These are phyloP conservation scores for Fusarium temperatum DNA, from an alignment of 2,329 filamentous ascomycete genomes.

Conservation along the genomic window DNA sequence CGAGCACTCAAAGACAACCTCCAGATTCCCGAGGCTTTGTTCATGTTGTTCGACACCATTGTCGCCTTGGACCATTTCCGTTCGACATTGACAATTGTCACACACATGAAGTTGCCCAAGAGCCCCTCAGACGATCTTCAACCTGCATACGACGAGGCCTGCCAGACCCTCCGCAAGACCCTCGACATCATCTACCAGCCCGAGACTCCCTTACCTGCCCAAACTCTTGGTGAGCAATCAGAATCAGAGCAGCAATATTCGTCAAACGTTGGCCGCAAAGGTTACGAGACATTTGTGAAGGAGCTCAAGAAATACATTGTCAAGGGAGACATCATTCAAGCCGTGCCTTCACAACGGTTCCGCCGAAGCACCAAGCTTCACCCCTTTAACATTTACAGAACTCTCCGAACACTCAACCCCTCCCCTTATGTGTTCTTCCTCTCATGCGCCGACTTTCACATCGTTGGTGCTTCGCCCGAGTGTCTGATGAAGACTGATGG, in stretches of 20 bases:
- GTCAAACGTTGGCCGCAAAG: conserved; percentile 88
- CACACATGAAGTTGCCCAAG: conserved; percentile 79
- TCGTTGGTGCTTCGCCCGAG: conserved; percentile 94
- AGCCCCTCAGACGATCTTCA: conserved; percentile 60
- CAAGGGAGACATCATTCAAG: conserved; percentile 95
- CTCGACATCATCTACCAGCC: conserved; percentile 77
- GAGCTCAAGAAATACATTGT: conserved; percentile 89
- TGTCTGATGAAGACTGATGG: conserved; percentile 80
- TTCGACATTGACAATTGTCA: conserved; percentile 91
- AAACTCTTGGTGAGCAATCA: conserved; percentile 67
- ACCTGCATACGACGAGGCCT: conserved; percentile 58
- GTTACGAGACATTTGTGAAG: conserved; percentile 91
- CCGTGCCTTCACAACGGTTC: conserved; percentile 93
- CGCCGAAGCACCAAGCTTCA: conserved; percentile 89
- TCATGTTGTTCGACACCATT: conserved; percentile 97
- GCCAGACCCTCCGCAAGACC: conserved; percentile 68
- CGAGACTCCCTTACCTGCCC: conserved; percentile 79
- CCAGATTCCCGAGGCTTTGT: conserved; percentile 89
- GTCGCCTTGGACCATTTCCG: conserved; percentile 95
- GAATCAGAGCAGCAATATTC: conserved; percentile 79
- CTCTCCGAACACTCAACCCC: conserved; percentile 95
- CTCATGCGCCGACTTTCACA: conserved; percentile 90
- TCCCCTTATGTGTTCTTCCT: conserved; percentile 98
- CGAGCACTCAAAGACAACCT: conserved; percentile 88
- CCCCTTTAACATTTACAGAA: conserved; percentile 97